Conservation (phyloP, 768 basidiomycete genomes). For the Cyclocybe aegerita region DNA sequence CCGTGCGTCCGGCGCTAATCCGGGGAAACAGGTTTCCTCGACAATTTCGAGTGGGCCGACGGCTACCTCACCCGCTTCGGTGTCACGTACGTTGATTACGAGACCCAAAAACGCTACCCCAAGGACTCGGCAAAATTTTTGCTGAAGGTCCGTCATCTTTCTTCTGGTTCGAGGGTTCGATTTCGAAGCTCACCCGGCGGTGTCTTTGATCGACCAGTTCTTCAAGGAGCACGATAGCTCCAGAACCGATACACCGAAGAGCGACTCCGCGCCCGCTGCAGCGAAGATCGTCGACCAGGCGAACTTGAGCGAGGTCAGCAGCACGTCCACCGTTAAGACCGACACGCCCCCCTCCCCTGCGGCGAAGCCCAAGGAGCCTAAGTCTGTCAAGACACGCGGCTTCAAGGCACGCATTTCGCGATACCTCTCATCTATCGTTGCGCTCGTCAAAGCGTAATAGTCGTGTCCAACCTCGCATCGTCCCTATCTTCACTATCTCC, state of each 20-base stretch:
- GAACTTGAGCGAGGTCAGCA: constrained; percentile 23
- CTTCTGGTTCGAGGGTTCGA: not conserved
- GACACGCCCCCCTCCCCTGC: constrained; percentile 9
- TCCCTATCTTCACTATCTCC: not conserved
- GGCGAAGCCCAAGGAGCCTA: constrained; percentile 1
- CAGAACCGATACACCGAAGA: constrained; percentile 12
- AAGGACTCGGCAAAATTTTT: constrained; percentile 63
- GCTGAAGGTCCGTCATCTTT: constrained; percentile 34
- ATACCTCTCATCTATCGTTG: constrained; percentile 6
- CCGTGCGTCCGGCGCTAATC: not conserved
- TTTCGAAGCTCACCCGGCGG: not conserved
- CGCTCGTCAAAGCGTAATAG: not conserved
- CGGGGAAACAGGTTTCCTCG: constrained; percentile 51
- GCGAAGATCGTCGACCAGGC: constrained; percentile 17
- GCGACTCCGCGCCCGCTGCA: constrained; percentile 4
- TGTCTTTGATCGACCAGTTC: constrained; percentile 27
- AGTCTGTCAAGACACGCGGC: not conserved
- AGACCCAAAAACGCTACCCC: constrained; percentile 63
- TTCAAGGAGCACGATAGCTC: constrained; percentile 35
- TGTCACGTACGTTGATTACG: constrained; percentile 70
- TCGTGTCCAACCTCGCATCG: not conserved
- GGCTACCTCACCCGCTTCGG: constrained; percentile 70
- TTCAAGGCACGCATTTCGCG: constrained; percentile 8
- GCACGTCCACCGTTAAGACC: constrained; percentile 21
- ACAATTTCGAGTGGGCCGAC: constrained; percentile 80